A percentile compares a stretch with the other conserved stretches of the same genome.
Conservation (phyloP, 495 filamentous ascomycete genomes). For the Aspergillus saccharolyticus region DNA sequence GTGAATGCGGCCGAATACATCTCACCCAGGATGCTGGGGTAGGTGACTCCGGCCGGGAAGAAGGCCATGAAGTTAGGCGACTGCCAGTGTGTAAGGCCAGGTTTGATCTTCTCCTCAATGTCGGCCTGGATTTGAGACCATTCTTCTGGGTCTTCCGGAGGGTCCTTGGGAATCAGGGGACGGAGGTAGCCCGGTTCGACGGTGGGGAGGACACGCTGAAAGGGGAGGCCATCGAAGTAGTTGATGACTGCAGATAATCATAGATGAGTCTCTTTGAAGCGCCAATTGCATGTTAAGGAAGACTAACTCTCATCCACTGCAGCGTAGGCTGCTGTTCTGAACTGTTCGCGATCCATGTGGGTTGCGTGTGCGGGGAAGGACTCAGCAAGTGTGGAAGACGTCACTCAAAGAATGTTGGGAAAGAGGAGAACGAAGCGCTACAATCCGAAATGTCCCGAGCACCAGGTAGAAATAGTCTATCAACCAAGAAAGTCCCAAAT, state of each 20-base stretch:
- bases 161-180: conserved; percentile 66
- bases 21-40: conserved; percentile 86
- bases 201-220: conserved; percentile 67
- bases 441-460: too few species aligned
- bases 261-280: conserved; percentile 4
- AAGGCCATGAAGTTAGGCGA: conserved; percentile 96
- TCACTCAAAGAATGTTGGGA: neutral
- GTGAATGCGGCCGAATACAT: conserved; percentile 87
- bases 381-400: neutral
- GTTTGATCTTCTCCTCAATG: conserved; percentile 83
- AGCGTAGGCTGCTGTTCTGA: conserved; percentile 73
- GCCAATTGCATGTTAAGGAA: neutral
- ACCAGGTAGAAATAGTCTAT: neutral
- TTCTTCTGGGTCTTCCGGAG: conserved; percentile 67
- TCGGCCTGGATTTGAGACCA: conserved; percentile 82
- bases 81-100: conserved; percentile 94
- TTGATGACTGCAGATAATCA: conserved; percentile 55
- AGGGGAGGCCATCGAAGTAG: conserved; percentile 73
- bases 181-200: conserved; percentile 84
- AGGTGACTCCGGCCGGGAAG: conserved; percentile 79
- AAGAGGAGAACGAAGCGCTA: neutral
- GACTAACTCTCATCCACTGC: conserved; percentile 79
- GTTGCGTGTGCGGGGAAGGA: conserved; percentile 3
- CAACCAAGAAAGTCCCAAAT: neutral
- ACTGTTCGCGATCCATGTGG: conserved; percentile 78